Conservation (phyloP, 2,329 filamentous ascomycete genomes). For the Chlorencoelia australis region DNA sequence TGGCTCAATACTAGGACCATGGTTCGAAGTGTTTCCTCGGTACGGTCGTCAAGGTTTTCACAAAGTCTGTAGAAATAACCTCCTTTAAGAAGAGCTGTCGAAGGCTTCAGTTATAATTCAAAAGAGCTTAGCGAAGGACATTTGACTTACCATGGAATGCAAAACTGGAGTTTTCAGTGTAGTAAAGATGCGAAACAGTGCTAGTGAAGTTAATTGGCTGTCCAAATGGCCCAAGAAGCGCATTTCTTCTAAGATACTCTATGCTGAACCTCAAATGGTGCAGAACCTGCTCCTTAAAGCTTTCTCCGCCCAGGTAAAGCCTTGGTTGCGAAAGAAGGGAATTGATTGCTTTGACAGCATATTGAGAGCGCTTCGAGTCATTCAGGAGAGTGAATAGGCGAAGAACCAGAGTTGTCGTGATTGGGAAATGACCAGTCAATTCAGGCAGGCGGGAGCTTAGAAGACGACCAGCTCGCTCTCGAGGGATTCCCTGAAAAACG, state of each 20-base stretch:
- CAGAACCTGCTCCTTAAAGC: slow-evolving; percentile 57
- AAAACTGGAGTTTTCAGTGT: slow-evolving; percentile 64
- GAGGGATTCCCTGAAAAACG: slow-evolving; percentile 59
- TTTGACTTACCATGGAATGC: slow-evolving; percentile 51
- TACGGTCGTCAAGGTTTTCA: slow-evolving; percentile 40
- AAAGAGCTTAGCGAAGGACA: not conserved
- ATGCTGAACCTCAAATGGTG: slow-evolving; percentile 75
- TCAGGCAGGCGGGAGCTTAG: slow-evolving; percentile 66
- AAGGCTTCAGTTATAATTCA: slow-evolving; percentile 5
- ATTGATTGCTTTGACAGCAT: slow-evolving; percentile 51
- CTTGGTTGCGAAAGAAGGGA: slow-evolving; percentile 60
- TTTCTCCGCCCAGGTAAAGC: slow-evolving; percentile 59
- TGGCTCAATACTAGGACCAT: slow-evolving; percentile 62
- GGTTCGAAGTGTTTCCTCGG: slow-evolving; percentile 40
- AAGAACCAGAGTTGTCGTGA: slow-evolving; percentile 63
- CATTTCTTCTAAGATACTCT: slow-evolving; percentile 63
- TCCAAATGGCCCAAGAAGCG: slow-evolving; percentile 51
- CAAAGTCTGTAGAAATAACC: slow-evolving; percentile 63
- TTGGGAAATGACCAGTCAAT: slow-evolving; percentile 67
- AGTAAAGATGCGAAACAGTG: slow-evolving; percentile 63
- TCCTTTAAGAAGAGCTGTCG: slow-evolving; percentile 49
- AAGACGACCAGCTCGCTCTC: slow-evolving; percentile 53
- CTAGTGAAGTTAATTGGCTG: slow-evolving; percentile 63
- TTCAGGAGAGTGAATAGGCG: slow-evolving; percentile 58
- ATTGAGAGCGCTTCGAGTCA: slow-evolving; percentile 52